Evolutionary conservation across 176 grass and related monocot species (phyloP).

Genomic region (Ensete ventricosum): DNA sequence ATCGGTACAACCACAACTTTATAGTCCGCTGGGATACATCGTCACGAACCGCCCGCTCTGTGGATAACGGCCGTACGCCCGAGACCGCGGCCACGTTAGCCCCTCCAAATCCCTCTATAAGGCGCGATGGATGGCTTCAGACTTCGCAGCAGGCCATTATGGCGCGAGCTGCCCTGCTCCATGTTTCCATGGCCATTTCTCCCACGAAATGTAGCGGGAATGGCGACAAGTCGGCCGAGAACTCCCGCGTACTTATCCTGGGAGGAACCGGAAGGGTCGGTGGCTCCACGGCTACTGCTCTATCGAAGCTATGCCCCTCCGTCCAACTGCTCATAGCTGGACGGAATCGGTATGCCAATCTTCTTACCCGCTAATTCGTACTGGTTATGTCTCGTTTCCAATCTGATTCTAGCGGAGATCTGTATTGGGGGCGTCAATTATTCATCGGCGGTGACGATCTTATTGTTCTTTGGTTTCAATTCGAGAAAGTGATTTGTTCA

Average conservation of each 20-base stretch:
- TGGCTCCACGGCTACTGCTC: conserved; percentile 72
- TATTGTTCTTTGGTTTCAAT: too few relatives aligned
- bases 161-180: conserved; percentile 40
- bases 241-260: conserved; percentile 55
- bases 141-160: conserved; percentile 19
- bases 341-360: conserved; percentile 40
- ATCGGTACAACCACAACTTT: too few relatives aligned
- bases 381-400: background rate
- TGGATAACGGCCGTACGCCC: conserved; percentile 1
- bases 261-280: conserved; percentile 79
- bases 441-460: too few relatives aligned
- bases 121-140: too few relatives aligned
- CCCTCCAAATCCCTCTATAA: background rate
- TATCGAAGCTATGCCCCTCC: conserved; percentile 61
- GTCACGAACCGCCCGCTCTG: background rate
- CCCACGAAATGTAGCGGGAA: conserved; percentile 11
- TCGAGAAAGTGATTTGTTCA: background rate
- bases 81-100: background rate
- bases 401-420: background rate
- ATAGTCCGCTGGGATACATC: too few relatives aligned
- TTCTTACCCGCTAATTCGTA: background rate
- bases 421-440: too few relatives aligned
- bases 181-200: conserved; percentile 25
- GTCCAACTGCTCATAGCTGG: conserved; percentile 52
- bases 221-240: background rate